Base-by-base conservation (phyloP, 1,284 basidiomycete species). In the Stereum hirsutum region DNA sequence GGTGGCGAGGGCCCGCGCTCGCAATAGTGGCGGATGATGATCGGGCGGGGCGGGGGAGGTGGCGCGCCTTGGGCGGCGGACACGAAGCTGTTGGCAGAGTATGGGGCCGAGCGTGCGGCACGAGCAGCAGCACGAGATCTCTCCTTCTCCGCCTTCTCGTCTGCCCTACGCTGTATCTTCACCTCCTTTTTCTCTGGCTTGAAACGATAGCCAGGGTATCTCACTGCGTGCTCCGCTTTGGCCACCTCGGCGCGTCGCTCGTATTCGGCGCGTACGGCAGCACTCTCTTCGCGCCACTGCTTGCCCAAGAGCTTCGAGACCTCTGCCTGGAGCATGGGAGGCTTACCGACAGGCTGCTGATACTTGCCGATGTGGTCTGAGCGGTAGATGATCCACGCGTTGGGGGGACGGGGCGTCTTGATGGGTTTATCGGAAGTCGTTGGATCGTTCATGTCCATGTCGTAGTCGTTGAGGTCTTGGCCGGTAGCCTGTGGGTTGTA, bases 341-440 rank as follows among this genome's bases (percentile, higher is more conserved):
- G 58, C 44, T 61, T 54, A 20, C 62, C 63, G 12, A 6, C 24
- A 14, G 64, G 63, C 4, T 71, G 52, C 27, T 71, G 54, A 23
- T 65, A 60, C 33, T 55, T 57, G n/a, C n/a, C n/a, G 43, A 78
- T 69, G 56, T 75, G 80, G 51, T 81, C 74, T 2, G 82, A 81
- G 33, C 91, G 79, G 59, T 90, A 96, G n/a, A 95, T 54, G 48
- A 96, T 94, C 89, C 89, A 95, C 0, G 91, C 82, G 59, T 95
- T 95, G 14, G 82, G 80, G 2, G 92, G 92, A 0, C 90, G 75
- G 1, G 81, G 81, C 0, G 75, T 12, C 6, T 44, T 33, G 17
- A n/a, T n/a, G n/a, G n/a, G n/a, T n/a, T n/a, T n/a, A n/a, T n/a
- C n/a, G n/a, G n/a, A n/a, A n/a, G n/a, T n/a, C n/a, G n/a, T n/a